phyloP scores from a whole-genome alignment of 805 yeast genomes.

The Vanderwaltozyma polyspora region DNA sequence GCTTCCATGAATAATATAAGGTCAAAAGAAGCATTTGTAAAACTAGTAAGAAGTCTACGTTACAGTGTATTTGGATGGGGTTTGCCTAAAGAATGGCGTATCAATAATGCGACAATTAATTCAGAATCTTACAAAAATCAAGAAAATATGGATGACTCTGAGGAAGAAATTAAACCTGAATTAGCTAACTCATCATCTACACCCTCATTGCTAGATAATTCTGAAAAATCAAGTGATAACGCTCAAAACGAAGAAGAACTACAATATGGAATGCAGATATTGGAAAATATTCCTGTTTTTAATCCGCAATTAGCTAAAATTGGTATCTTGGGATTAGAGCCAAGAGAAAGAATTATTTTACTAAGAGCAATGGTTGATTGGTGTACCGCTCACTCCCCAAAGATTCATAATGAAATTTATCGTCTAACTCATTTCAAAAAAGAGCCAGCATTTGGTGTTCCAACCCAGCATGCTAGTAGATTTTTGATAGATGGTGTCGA shows the following conservation, averaged over 20 bases:
- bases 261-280: neutral
- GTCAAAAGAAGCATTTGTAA: slow-evolving; percentile 15
- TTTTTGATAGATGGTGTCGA: slow-evolving; percentile 16
- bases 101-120: neutral
- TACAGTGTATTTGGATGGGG: slow-evolving; percentile 19
- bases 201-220: neutral
- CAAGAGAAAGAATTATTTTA: slow-evolving; percentile 18
- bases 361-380: slow-evolving; percentile 17
- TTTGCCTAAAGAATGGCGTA: slow-evolving; percentile 22
- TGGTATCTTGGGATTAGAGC: slow-evolving; percentile 18
- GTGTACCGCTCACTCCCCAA: slow-evolving; percentile 16
- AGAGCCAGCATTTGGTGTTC: slow-evolving; percentile 20
- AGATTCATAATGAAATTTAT: slow-evolving; percentile 21
- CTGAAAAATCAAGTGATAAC: neutral
- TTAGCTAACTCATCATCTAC: too few relatives aligned
- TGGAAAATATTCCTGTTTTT: neutral
- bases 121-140: neutral
- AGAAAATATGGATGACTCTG: neutral
- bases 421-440: slow-evolving; percentile 17
- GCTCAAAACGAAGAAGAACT: neutral
- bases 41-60: slow-evolving; percentile 14
- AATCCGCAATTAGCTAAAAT: slow-evolving; percentile 9
- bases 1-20: slow-evolving; percentile 3
- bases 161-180: neutral
- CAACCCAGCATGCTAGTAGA: slow-evolving; percentile 20